phyloP scores from a whole-genome alignment of 73 alveolate genomes.

The Uronychia setigera region DNA sequence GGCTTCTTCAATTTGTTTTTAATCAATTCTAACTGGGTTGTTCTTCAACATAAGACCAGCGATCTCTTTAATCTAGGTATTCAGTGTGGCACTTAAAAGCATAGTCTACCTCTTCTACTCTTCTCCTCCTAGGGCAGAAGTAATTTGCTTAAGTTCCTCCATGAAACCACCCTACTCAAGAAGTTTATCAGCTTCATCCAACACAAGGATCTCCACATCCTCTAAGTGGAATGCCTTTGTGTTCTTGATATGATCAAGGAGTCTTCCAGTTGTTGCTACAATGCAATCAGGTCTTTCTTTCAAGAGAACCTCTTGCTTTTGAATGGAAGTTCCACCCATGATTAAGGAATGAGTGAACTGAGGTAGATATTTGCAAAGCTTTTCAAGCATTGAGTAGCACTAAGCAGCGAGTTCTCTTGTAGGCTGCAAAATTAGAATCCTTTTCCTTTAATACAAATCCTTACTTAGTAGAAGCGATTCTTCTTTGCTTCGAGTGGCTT shows the following conservation, averaged over 20 bases:
- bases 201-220: conserved; percentile 87
- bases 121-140: conserved; percentile 12
- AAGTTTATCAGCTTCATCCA: conserved; percentile 99
- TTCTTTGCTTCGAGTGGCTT: conserved; percentile 2
- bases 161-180: conserved; percentile 96
- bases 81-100: conserved; percentile 98
- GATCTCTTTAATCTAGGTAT: conserved; percentile 80
- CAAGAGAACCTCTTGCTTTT: conserved; percentile 85
- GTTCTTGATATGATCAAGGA: conserved; percentile 91
- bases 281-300: conserved; percentile 91
- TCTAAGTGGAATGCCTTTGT: conserved; percentile 82
- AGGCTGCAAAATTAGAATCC: conserved; percentile 89
- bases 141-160: conserved; percentile 41
- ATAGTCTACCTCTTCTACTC: conserved; percentile 94
- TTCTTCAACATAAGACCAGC: conserved; percentile 87
- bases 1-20: background rate
- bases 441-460: conserved; percentile 12
- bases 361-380: conserved; percentile 80
- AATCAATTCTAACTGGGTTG: background rate
- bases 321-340: conserved; percentile 90
- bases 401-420: conserved; percentile 98
- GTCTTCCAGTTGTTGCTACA: conserved; percentile 97
- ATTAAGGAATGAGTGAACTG: conserved; percentile 79
- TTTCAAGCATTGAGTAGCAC: conserved; percentile 90
- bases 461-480: conserved; percentile 48